Evolutionary conservation across 495 filamentous ascomycete species (phyloP).

Genomic region (Hypoxylon lienhwacheense): DNA sequence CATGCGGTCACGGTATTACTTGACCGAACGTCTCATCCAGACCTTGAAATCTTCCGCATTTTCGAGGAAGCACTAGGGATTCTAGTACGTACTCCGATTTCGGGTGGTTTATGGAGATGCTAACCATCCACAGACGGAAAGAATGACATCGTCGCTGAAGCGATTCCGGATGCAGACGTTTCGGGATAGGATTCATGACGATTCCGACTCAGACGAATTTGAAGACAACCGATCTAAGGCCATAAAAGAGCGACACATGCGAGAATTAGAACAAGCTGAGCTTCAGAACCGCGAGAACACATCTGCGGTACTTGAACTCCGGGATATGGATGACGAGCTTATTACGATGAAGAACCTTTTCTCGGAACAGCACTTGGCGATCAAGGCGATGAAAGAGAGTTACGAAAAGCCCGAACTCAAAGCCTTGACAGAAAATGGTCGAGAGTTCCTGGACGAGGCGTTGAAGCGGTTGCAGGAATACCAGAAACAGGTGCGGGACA

Average conservation of each 20-base stretch:
- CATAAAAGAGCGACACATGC: conserved; percentile 54
- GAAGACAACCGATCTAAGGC: conserved; percentile 47
- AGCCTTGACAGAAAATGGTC: conserved; percentile 43
- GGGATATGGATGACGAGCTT: conserved; percentile 69
- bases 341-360: conserved; percentile 61
- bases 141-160: conserved; percentile 65
- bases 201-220: conserved; percentile 53
- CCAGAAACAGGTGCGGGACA: conserved; percentile 57
- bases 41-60: conserved; percentile 65
- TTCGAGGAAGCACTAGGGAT: conserved; percentile 71
- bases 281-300: conserved; percentile 63
- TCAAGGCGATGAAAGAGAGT: conserved; percentile 52
- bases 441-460: conserved; percentile 54
- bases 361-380: conserved; percentile 55
- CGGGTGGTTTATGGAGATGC: background rate
- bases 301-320: conserved; percentile 64
- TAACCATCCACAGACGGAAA: conserved; percentile 54
- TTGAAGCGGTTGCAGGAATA: conserved; percentile 59
- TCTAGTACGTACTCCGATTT: conserved; percentile 46
- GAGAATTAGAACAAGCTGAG: conserved; percentile 54
- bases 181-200: conserved; percentile 47
- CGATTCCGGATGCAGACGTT: conserved; percentile 58
- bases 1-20: conserved; percentile 66
- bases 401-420: conserved; percentile 41
- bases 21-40: conserved; percentile 59